Percentiles rank a stretch among this genome's conserved stretches.
These are phyloP conservation scores for Dioscorea alata DNA, from an alignment of 106 monocot genomes.

Conservation along the genomic window DNA sequence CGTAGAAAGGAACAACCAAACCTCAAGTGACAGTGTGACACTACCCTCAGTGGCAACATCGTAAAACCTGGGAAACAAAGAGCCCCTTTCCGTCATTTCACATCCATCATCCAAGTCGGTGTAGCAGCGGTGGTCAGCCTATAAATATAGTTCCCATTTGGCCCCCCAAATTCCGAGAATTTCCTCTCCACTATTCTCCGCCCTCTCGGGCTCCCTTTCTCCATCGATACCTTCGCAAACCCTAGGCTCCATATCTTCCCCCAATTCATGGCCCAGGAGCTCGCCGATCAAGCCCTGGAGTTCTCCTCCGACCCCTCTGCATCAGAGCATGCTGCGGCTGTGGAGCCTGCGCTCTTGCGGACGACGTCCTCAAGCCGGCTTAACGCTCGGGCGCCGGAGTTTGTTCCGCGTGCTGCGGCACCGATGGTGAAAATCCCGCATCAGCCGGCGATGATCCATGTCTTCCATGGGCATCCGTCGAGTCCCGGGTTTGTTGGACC, in stretches of 20 bases:
- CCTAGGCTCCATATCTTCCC: background rate
- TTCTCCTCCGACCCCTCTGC: background rate
- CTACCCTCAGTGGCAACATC: too few species aligned
- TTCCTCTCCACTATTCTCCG: constrained; percentile 25
- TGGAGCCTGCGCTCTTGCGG: constrained; percentile 28
- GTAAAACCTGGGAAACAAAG: background rate
- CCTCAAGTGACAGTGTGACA: too few species aligned
- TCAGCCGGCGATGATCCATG: constrained; percentile 20
- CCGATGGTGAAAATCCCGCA: constrained; percentile 32
- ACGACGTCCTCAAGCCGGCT: constrained; percentile 46
- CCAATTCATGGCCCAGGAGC: constrained; percentile 11
- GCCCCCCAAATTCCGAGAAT: constrained; percentile 6
- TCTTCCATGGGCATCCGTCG: constrained; percentile 16
- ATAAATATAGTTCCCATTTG: background rate
- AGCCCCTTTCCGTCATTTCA: background rate
- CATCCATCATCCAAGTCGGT: background rate
- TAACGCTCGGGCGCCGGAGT: constrained; percentile 73
- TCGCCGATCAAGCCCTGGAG: constrained; percentile 16
- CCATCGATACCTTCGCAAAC: constrained; percentile 2
- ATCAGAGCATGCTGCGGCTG: background rate
- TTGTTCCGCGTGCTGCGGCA: constrained; percentile 43
- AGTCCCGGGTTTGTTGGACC: constrained; percentile 6
- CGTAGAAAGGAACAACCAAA: background rate
- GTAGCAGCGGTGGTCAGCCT: background rate
- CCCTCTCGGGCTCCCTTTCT: constrained; percentile 13